phyloP scores from a whole-genome alignment of 2,329 filamentous ascomycete genomes.

The Trichoderma sp. region DNA sequence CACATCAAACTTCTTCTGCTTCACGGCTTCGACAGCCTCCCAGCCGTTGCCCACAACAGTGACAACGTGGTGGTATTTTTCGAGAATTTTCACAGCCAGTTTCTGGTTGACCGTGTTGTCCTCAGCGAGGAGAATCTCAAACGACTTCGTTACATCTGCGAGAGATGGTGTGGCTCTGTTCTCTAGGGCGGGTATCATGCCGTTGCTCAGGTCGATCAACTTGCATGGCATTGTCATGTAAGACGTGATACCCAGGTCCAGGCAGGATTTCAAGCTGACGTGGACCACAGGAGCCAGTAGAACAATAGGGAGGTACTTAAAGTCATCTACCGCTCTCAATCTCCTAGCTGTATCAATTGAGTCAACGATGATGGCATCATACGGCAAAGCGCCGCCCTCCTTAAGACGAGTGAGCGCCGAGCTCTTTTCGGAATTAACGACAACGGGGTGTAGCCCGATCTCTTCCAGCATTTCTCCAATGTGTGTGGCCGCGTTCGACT shows the following conservation, averaged over 20 bases:
- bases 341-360: conserved; percentile 86
- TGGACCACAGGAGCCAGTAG: conserved; percentile 84
- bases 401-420: conserved; percentile 53
- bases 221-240: conserved; percentile 98
- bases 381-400: conserved; percentile 61
- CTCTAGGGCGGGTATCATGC: conserved; percentile 92
- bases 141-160: conserved; percentile 90
- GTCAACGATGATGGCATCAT: conserved; percentile 95
- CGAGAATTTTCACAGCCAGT: conserved; percentile 91
- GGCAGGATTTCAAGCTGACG: conserved; percentile 86
- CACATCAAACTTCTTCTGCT: conserved; percentile 89
- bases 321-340: conserved; percentile 83
- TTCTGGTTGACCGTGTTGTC: conserved; percentile 98
- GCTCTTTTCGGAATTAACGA: conserved; percentile 76
- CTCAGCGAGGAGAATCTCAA: conserved; percentile 91
- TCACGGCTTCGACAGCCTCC: conserved; percentile 89
- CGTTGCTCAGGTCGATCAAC: conserved; percentile 90
- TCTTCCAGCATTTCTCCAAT: conserved; percentile 74
- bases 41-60: conserved; percentile 93
- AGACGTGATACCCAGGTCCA: conserved; percentile 95
- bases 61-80: conserved; percentile 92
- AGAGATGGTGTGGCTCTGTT: conserved; percentile 87
- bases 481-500: conserved; percentile 71
- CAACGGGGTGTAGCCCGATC: conserved; percentile 75
- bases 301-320: conserved; percentile 97